A percentile compares a stretch with the other conserved stretches of the same genome.
These are phyloP conservation scores for Protea cynaroides DNA, from an alignment of 164 flowering plant genomes.

Conservation along the genomic window DNA sequence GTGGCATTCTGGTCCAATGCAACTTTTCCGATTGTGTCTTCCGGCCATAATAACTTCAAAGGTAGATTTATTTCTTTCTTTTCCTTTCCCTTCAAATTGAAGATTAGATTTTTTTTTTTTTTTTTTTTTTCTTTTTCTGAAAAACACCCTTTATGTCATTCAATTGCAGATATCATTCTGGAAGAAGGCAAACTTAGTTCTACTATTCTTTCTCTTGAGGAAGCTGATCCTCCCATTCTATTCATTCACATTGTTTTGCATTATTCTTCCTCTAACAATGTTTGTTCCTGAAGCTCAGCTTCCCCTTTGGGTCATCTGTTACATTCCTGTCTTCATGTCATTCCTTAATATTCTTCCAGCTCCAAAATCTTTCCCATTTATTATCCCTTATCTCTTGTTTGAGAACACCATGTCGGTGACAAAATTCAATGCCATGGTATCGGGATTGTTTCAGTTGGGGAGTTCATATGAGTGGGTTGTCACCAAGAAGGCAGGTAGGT, in stretches of 20 bases:
- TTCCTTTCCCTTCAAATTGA: too few relatives aligned
- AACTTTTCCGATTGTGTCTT: constrained; percentile 82
- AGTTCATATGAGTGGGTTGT: constrained; percentile 94
- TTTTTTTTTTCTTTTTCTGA: neutral
- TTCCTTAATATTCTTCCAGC: constrained; percentile 92
- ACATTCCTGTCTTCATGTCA: constrained; percentile 89
- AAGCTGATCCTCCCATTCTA: constrained; percentile 90
- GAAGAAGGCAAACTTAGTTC: constrained; percentile 82
- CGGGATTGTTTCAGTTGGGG: constrained; percentile 93
- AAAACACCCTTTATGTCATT: neutral
- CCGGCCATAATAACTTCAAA: constrained; percentile 65
- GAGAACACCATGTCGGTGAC: constrained; percentile 99
- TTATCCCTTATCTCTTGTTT: constrained; percentile 92
- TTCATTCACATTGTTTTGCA: constrained; percentile 92
- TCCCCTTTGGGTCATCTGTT: constrained; percentile 92
- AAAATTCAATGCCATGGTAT: constrained; percentile 95
- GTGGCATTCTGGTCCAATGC: constrained; percentile 99
- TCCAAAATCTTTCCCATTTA: constrained; percentile 90
- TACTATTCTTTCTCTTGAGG: constrained; percentile 85
- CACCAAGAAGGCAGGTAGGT: constrained; percentile 89
- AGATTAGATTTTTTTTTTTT: neutral
- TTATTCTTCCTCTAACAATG: constrained; percentile 96
- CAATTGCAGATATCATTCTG: constrained; percentile 72
- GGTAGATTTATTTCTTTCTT: constrained; percentile 29
- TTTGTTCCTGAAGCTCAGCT: constrained; percentile 93